Conservation (phyloP, 495 filamentous ascomycete genomes). For the Ascodesmis nigricans region DNA sequence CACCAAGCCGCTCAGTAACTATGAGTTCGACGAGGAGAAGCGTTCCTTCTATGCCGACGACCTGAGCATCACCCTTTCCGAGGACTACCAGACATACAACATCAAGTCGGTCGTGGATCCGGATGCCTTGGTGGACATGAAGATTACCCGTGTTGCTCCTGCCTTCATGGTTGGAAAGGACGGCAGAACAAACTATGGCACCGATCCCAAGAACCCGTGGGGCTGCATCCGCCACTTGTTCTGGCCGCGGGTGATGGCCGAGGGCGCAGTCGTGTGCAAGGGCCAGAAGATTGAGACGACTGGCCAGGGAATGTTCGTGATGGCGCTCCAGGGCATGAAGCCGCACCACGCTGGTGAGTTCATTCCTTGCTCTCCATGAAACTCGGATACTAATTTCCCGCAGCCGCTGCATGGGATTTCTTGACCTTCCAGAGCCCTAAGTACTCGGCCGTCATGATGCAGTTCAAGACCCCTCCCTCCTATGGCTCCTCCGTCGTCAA, state of each 20-base stretch:
- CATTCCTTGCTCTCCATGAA: background rate
- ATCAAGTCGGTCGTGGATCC: conserved; percentile 71
- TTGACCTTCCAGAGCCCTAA: conserved; percentile 70
- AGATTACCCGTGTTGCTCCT: conserved; percentile 47
- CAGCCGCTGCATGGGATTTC: conserved; percentile 85
- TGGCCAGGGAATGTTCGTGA: conserved; percentile 52
- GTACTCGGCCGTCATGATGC: conserved; percentile 80
- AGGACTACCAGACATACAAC: conserved; percentile 55
- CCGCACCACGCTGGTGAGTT: conserved; percentile 70
- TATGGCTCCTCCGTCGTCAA: conserved; percentile 77
- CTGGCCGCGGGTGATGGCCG: conserved; percentile 66
- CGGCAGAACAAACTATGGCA: conserved; percentile 66
- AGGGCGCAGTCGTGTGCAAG: conserved; percentile 68
- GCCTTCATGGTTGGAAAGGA: conserved; percentile 74
- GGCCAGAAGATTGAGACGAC: conserved; percentile 62
- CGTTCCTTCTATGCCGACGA: conserved; percentile 64
- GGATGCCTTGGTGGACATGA: conserved; percentile 59
- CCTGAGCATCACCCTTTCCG: conserved; percentile 58
- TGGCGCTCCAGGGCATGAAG: conserved; percentile 94
- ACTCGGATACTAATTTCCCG: conserved; percentile 1
- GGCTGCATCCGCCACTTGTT: conserved; percentile 77
- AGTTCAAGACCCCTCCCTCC: conserved; percentile 83
- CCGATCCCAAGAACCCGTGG: conserved; percentile 68
- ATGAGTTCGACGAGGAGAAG: conserved; percentile 66
- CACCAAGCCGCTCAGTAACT: conserved; percentile 49